Base-by-base conservation (phyloP, 495 filamentous ascomycete genomes). In the Aspergillus nidulans region DNA sequence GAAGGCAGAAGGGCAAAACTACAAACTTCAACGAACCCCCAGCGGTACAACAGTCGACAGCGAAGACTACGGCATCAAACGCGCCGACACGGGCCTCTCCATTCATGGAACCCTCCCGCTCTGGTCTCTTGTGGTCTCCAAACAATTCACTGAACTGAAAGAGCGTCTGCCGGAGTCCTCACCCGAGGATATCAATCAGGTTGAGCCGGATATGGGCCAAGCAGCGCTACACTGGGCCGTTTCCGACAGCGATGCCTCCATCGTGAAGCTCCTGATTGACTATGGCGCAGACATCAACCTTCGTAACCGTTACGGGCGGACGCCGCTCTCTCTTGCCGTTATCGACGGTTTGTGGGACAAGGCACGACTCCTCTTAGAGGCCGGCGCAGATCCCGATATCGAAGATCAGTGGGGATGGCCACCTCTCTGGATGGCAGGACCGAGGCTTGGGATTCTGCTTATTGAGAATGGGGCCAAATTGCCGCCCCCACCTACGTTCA, bases 141-240 rank as follows among this genome's bases (percentile, higher is more conserved):
- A 42, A 0, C 34, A 32, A 15, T 1, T 30, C 16, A 44, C 25
- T 2, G 52, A 55, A 18, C 23, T 49, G 23, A 48, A 32, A 5
- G 24, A 48, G 5, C 34, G 34, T 1, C 44, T 55, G 10, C 24
- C 26, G 8, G 23, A 48, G 9, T 21, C 30, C 6, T 18, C 21
- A 4, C 5, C 15, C 1, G 32, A 41, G 1, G 34, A 55, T 2
- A 49, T 55, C 52, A 41, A 55, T 44, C 15, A 40, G 15, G 19
- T 23, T 16, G 52, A 55, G 21, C 52, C 52, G 0, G 52, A 55
- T 36, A 55, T 55, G 52, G 52, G 52, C 32, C 52, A 55, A 13
- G 36, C 43, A 2, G 52, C 52, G 3, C 43, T 55, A 1, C 52
- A 55, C 16, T 55, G 44, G 18, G 41, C 44, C 3, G 20, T 38